Evolutionary conservation across 352 stramenopile species (phyloP).

Genomic region (Phytopythium montanum): DNA sequence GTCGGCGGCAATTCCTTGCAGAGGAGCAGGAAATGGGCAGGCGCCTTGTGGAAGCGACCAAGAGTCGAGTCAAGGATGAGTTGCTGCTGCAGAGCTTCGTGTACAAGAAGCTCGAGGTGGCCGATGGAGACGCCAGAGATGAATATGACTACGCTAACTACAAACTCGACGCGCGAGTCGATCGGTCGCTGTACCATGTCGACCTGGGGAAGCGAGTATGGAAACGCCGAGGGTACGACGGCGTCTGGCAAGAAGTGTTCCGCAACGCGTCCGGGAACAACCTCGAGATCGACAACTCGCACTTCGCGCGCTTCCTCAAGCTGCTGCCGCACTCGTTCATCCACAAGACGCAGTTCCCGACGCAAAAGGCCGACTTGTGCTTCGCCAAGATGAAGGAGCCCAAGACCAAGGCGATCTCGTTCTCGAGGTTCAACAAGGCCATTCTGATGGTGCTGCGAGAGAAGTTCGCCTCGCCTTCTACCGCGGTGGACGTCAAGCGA

Average conservation of each 20-base stretch:
- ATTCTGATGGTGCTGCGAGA: conserved; percentile 59
- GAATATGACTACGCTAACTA: conserved; percentile 1
- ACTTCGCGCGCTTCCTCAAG: conserved; percentile 64
- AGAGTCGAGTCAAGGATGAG: conserved; percentile 44
- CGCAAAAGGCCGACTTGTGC: conserved; percentile 53
- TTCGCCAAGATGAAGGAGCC: conserved; percentile 80
- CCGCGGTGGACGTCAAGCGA: not conserved
- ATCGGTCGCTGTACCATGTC: conserved; percentile 35
- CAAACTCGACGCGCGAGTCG: conserved; percentile 22
- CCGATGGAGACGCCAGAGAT: conserved; percentile 7
- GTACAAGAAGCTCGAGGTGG: conserved; percentile 23
- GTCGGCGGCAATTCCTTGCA: conserved; percentile 41
- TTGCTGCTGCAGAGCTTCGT: conserved; percentile 65
- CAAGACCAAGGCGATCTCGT: conserved; percentile 56
- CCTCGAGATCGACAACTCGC: conserved; percentile 62
- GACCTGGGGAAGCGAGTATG: conserved; percentile 29
- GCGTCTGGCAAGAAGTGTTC: conserved; percentile 68
- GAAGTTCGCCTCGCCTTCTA: conserved; percentile 26
- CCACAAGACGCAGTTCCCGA: conserved; percentile 49
- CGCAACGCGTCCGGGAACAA: conserved; percentile 37
- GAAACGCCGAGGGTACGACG: conserved; percentile 57
- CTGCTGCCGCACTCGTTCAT: conserved; percentile 53
- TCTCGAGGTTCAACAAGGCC: conserved; percentile 55
- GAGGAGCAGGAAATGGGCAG: conserved; percentile 55
- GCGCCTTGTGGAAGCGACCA: conserved; percentile 39